Base-by-base conservation (phyloP, 306 rosid genomes). In the Malus sylvestris region DNA sequence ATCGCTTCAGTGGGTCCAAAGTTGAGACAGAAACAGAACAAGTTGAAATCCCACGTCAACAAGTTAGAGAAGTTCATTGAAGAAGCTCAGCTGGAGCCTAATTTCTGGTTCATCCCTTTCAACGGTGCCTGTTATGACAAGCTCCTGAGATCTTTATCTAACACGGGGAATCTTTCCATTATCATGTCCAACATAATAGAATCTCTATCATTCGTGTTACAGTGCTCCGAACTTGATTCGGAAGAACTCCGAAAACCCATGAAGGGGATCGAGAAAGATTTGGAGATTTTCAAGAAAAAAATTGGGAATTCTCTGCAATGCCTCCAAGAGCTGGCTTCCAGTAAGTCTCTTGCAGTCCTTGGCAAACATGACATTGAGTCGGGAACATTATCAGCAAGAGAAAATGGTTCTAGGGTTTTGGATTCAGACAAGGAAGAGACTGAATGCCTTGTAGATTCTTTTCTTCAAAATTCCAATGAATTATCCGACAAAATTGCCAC, bases 81-180 rank as follows among this genome's bases (percentile, higher is more conserved):
- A 42, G 96, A 90, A 82, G 94, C 98, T n/a, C 80, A 86, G 78
- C 7, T 76, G 75, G 97, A 91, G 80, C 97, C 98, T 49, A 86
- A 76, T 81, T 91, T 93, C 76, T 91, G 96, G 94, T 91, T 90
- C 84, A 33, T 83, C 44, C 89, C 97, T 79, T 90, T 91, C 53
- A 79, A 88, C 33, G 75, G 82, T 73, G 69, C 75, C 40, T 81
- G 85, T 77, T 87, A 94, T 20, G 63, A 45, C 19, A 91, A 83
- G 80, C 85, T 88, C 51, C 49, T 87, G 66, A 78, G 75, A 67
- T 91, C 96, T 22, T 77, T 91, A 5, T 85, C 82, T 51, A 89
- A 75, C 75, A 81, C 71, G 84, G 73, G 15, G 59, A 83, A 84
- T 81, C 92, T 86, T 71, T 64, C 70, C 19, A 63, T 23, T 3